A percentile compares a stretch with the other conserved stretches of the same genome.
Evolutionary conservation across 495 filamentous ascomycete genomes (phyloP).

Genomic region (Cercophora newfieldiana): DNA sequence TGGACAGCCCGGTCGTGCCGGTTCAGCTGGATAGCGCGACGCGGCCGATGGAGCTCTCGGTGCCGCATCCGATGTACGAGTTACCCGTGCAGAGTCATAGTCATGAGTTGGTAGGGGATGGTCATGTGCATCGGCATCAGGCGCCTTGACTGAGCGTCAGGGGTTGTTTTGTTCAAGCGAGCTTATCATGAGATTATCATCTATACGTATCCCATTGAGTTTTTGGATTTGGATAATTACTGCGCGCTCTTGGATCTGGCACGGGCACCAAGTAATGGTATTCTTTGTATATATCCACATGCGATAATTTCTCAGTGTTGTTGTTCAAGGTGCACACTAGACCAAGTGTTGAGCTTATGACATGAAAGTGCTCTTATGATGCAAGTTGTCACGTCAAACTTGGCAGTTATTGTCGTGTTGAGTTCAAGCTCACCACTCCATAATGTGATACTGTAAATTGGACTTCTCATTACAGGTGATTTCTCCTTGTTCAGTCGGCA

Average conservation of each 20-base stretch:
- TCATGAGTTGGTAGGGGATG: conserved; percentile 34
- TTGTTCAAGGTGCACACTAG: not conserved
- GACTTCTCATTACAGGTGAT: too few species aligned
- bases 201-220: not conserved
- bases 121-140: conserved; percentile 2
- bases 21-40: conserved; percentile 26
- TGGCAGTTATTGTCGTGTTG: too few species aligned
- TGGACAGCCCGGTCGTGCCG: not conserved
- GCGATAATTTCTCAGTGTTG: not conserved
- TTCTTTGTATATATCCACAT: not conserved
- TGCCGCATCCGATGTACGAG: conserved; percentile 33
- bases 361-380: too few species aligned
- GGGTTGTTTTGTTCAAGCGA: not conserved
- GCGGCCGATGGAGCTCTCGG: conserved; percentile 26
- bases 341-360: too few species aligned
- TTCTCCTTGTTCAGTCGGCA: too few species aligned
- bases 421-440: too few species aligned
- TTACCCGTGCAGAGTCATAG: conserved; percentile 29
- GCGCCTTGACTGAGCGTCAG: not conserved
- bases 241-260: not conserved
- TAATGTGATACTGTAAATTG: too few species aligned
- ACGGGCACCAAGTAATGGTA: not conserved
- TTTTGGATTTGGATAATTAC: too few species aligned
- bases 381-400: too few species aligned
- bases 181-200: not conserved